These are phyloP conservation scores for Colletotrichum coccodes DNA, from an alignment of 2,329 filamentous ascomycete species.

Conservation along the genomic window DNA sequence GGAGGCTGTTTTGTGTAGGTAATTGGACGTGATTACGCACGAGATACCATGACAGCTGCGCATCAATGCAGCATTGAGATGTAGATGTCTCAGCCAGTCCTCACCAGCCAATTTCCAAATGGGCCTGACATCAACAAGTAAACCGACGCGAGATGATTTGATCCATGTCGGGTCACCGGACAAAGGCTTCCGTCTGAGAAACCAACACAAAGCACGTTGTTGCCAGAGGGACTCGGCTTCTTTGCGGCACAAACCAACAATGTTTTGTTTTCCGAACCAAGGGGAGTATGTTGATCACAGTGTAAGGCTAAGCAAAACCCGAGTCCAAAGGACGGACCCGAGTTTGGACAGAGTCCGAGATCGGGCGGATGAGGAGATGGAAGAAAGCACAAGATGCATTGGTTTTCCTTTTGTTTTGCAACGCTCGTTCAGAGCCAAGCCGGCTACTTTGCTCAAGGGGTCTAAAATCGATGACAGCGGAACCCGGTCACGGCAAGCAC, in stretches of 20 bases:
- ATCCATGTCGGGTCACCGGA: background rate
- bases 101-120: background rate
- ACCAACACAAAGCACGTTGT: too few species aligned
- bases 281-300: background rate
- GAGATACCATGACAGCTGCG: background rate
- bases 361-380: background rate
- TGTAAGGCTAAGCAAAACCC: background rate
- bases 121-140: background rate
- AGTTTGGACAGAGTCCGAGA: background rate
- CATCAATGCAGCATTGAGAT: background rate
- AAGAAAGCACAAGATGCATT: background rate
- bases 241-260: background rate
- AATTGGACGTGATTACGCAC: background rate
- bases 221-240: background rate
- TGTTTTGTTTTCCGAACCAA: background rate
- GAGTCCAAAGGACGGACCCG: background rate
- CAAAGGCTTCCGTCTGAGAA: background rate
- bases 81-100: background rate
- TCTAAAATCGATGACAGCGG: slow-evolving; percentile 19
- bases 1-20: too few species aligned
- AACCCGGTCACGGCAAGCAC: slow-evolving; percentile 16
- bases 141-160: background rate
- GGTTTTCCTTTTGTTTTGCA: too few species aligned
- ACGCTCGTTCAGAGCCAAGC: background rate
- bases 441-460: background rate